These are phyloP conservation scores for Diphasiastrum complanatum DNA, from an alignment of 83 land plant species.

Conservation along the genomic window DNA sequence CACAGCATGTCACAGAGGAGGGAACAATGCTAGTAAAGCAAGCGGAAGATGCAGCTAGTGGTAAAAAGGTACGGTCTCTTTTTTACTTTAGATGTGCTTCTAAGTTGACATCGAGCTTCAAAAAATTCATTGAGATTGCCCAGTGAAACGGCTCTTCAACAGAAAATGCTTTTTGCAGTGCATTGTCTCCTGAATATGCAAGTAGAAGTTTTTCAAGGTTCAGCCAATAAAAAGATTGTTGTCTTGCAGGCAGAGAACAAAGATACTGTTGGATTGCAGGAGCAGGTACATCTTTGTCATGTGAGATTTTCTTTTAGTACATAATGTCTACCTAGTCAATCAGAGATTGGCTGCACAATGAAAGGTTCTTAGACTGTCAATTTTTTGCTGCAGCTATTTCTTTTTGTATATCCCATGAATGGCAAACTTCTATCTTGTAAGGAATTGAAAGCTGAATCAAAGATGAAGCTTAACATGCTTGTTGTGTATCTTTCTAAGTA, in stretches of 20 bases:
- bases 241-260: constrained; percentile 53
- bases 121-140: not conserved
- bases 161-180: not conserved
- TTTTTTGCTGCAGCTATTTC: too few relatives aligned
- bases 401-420: too few relatives aligned
- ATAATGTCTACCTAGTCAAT: too few relatives aligned
- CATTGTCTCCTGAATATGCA: not conserved
- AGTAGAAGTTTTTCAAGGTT: not conserved
- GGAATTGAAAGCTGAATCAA: too few relatives aligned
- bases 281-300: constrained; percentile 48
- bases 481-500: too few relatives aligned
- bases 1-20: constrained; percentile 86
- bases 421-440: too few relatives aligned
- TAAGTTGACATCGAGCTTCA: too few relatives aligned
- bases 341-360: too few relatives aligned
- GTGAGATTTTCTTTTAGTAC: not conserved
- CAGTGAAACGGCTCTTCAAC: not conserved
- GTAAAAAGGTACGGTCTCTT: constrained; percentile 50
- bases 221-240: constrained; percentile 9
- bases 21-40: constrained; percentile 72
- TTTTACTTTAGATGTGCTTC: too few relatives aligned
- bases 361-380: too few relatives aligned
- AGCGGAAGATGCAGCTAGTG: constrained; percentile 87
- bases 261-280: constrained; percentile 64
- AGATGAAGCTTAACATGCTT: too few relatives aligned